Percentiles rank a stretch among this genome's conserved stretches.
These are phyloP conservation scores for Daldinia caldariorum DNA, from an alignment of 495 filamentous ascomycete species.

Conservation along the genomic window DNA sequence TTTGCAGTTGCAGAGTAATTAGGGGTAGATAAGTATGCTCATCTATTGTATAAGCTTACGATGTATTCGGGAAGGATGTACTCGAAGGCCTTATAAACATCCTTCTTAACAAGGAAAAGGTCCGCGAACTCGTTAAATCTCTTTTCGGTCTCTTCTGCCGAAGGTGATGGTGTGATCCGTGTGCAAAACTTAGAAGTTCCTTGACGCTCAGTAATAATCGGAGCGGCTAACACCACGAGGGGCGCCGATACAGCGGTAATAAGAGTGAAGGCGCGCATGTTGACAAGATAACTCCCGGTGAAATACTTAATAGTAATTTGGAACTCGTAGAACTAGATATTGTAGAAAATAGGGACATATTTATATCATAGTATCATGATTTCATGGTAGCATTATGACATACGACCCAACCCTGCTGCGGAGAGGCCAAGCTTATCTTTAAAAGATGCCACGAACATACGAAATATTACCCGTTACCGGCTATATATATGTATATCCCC, in stretches of 20 bases:
- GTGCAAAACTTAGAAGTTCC: conserved; percentile 30
- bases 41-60: conserved; percentile 32
- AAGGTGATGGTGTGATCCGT: conserved; percentile 37
- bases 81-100: conserved; percentile 50
- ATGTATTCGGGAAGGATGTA: conserved; percentile 53
- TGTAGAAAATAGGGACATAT: background rate
- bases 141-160: conserved; percentile 38
- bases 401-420: conserved; percentile 5
- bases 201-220: conserved; percentile 9
- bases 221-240: conserved; percentile 16
- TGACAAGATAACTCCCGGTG: background rate
- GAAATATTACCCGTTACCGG: conserved; percentile 27
- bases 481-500: conserved; percentile 25
- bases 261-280: conserved; percentile 24
- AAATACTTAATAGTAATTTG: background rate
- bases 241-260: conserved; percentile 24
- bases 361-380: conserved; percentile 20
- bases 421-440: conserved; percentile 16
- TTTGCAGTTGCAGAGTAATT: no score
- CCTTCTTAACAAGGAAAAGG: conserved; percentile 51
- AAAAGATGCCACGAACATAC: background rate
- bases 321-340: background rate
- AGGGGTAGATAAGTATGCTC: no score
- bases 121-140: conserved; percentile 50
- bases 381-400: conserved; percentile 8